These are phyloP conservation scores for Fraxinus cuspidata DNA, from an alignment of 257 asterid genomes.

Conservation along the genomic window DNA sequence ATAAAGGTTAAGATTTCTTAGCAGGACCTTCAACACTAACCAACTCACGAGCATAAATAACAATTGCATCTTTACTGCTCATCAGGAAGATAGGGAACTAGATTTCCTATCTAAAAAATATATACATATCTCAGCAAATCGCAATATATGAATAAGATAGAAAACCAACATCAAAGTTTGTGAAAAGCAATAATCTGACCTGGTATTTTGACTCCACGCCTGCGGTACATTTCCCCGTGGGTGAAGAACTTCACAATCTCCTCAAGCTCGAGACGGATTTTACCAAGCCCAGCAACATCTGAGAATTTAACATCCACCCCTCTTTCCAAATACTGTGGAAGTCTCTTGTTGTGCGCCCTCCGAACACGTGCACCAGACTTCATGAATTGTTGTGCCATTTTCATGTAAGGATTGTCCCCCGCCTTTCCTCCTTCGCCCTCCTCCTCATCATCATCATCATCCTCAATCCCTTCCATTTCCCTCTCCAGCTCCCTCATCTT, in stretches of 20 bases:
- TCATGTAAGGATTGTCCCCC: constrained; percentile 71
- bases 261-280: constrained; percentile 93
- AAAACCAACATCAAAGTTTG: constrained; percentile 11
- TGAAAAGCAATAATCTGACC: constrained; percentile 48
- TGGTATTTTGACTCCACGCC: constrained; percentile 96
- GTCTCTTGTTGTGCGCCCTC: constrained; percentile 59
- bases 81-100: constrained; percentile 3
- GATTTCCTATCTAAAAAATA: constrained; percentile 12
- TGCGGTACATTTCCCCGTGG: constrained; percentile 92
- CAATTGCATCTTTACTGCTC: constrained; percentile 4
- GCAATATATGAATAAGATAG: constrained; percentile 10
- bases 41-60: constrained; percentile 17
- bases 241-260: constrained; percentile 97
- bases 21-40: neutral
- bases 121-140: constrained; percentile 11
- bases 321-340: constrained; percentile 85
- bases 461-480: constrained; percentile 66
- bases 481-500: constrained; percentile 80
- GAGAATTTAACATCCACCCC: constrained; percentile 86
- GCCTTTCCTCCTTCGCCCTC: constrained; percentile 67
- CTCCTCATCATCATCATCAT: constrained; percentile 56
- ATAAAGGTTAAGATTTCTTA: constrained; percentile 2
- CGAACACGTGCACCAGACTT: constrained; percentile 94
- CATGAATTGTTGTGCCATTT: constrained; percentile 85
- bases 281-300: constrained; percentile 98